phyloP scores from a whole-genome alignment of 441 rosid genomes.

The Hura crepitans region DNA sequence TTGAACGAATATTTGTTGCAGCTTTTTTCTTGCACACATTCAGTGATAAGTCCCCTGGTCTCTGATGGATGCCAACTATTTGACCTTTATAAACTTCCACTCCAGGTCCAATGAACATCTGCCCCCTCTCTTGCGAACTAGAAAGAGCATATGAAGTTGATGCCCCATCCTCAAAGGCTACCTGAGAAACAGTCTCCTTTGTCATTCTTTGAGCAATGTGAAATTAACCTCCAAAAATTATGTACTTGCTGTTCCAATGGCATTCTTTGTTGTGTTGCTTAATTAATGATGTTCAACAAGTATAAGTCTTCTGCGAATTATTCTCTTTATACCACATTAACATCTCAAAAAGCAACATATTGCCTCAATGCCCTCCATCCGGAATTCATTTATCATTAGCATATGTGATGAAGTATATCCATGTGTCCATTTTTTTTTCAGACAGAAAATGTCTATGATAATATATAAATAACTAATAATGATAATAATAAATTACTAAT shows the following conservation, averaged over 20 bases:
- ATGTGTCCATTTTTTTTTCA: not conserved
- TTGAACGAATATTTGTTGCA: conserved; percentile 87
- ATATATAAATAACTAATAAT: not conserved
- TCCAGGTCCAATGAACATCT: conserved; percentile 82
- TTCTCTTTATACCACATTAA: not conserved
- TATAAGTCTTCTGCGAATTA: not conserved
- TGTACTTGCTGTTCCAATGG: not conserved
- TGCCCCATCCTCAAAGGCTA: conserved; percentile 83
- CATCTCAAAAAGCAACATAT: not conserved
- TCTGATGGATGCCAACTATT: conserved; percentile 89
- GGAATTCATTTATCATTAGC: not conserved
- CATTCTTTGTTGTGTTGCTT: not conserved
- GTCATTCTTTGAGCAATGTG: not conserved
- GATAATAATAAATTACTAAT: not conserved
- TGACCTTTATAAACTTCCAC: conserved; percentile 85
- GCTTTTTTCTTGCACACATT: conserved; percentile 97
- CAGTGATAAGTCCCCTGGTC: conserved; percentile 81
- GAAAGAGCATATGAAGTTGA: conserved; percentile 80
- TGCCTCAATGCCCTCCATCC: not conserved
- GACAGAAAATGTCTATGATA: not conserved
- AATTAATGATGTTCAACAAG: not conserved
- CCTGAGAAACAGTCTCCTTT: conserved; percentile 45
- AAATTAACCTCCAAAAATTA: not conserved
- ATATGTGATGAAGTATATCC: not conserved
- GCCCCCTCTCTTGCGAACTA: conserved; percentile 90